Percentiles rank a stretch among this genome's conserved stretches.
These are phyloP conservation scores for Echites panduratus DNA, from an alignment of 257 asterid species.

Conservation along the genomic window DNA sequence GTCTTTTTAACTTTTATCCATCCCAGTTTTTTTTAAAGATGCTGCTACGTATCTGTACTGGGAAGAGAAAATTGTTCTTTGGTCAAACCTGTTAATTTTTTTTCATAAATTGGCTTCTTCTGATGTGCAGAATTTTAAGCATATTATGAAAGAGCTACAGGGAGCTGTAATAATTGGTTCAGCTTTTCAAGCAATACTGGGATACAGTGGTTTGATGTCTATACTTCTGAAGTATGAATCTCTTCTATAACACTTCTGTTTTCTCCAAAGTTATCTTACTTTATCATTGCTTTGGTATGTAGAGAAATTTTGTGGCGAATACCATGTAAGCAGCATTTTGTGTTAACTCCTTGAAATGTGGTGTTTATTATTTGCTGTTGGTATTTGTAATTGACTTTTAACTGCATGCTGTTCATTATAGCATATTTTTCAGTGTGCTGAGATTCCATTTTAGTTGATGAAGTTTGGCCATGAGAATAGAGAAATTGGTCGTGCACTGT, in stretches of 20 bases:
- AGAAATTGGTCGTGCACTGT: background rate
- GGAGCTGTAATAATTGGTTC: constrained; percentile 96
- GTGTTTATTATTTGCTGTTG: background rate
- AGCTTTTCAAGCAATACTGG: constrained; percentile 85
- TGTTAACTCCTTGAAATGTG: background rate
- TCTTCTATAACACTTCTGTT: constrained; percentile 7
- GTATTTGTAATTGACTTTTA: background rate
- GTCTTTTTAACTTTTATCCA: background rate
- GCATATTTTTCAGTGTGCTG: background rate
- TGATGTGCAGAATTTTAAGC: constrained; percentile 77
- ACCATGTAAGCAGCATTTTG: background rate
- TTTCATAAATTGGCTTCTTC: constrained; percentile 11
- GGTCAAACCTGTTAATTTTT: background rate
- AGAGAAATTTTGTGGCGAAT: background rate
- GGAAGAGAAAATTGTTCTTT: background rate
- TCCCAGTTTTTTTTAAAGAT: background rate
- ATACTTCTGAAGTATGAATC: constrained; percentile 56
- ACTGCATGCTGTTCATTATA: background rate
- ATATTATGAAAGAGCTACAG: constrained; percentile 92
- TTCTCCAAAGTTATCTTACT: background rate
- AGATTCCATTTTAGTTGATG: background rate
- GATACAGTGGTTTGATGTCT: constrained; percentile 89
- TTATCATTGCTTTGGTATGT: background rate
- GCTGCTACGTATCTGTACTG: background rate
- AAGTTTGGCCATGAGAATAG: background rate